These are phyloP conservation scores for Penicillium expansum DNA, from an alignment of 2,329 filamentous ascomycete genomes.

Conservation along the genomic window DNA sequence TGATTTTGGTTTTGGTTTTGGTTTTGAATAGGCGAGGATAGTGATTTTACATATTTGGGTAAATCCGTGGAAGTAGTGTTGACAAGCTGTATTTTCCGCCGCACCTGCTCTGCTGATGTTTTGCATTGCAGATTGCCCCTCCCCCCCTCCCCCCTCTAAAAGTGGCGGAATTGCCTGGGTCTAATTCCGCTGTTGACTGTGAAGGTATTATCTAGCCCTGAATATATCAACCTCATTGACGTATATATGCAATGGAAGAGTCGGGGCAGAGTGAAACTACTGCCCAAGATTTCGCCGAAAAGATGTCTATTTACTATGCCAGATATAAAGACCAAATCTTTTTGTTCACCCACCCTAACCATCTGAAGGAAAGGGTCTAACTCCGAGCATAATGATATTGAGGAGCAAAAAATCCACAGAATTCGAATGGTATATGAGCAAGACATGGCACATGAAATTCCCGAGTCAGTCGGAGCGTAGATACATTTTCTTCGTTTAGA, in stretches of 20 bases:
- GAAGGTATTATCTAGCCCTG: neutral
- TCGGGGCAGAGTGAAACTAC: neutral
- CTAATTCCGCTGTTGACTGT: slow-evolving; percentile 1
- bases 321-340: slow-evolving; percentile 12
- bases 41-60: neutral
- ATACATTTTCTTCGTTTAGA: slow-evolving; percentile 47
- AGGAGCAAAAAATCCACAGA: slow-evolving; percentile 17
- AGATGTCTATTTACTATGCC: slow-evolving; percentile 12
- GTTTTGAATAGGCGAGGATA: neutral
- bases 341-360: slow-evolving; percentile 16
- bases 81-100: no score
- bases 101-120: neutral
- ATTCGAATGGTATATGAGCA: slow-evolving; percentile 29
- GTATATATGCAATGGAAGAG: neutral
- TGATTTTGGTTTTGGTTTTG: neutral
- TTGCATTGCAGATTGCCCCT: slow-evolving; percentile 12
- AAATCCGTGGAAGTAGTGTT: slow-evolving; percentile 4
- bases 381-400: slow-evolving; percentile 18
- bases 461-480: slow-evolving; percentile 11
- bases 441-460: slow-evolving; percentile 29
- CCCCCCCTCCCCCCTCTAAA: slow-evolving; percentile 6
- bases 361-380: slow-evolving; percentile 15
- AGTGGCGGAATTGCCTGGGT: neutral
- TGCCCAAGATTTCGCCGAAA: neutral
- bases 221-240: neutral